These are phyloP conservation scores for Cladosporium sp. DNA, from an alignment of 2,329 filamentous ascomycete genomes.

Conservation along the genomic window DNA sequence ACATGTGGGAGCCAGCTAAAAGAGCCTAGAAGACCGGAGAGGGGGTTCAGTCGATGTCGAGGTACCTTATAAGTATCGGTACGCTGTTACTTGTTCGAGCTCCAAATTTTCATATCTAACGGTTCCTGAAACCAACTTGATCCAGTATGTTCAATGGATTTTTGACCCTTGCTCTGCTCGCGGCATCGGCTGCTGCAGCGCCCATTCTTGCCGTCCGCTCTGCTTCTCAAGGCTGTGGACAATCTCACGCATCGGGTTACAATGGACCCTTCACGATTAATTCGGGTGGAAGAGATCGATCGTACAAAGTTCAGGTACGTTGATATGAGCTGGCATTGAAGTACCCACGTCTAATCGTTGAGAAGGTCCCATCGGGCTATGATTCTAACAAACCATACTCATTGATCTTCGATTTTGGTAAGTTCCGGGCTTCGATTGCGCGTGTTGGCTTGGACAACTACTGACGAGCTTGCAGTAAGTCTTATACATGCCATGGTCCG, in stretches of 20 bases:
- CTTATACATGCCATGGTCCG: no score
- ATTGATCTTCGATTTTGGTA: slow-evolving; percentile 49
- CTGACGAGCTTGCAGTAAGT: no score
- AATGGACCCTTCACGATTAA: not conserved
- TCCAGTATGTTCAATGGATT: not conserved
- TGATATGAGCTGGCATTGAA: no score
- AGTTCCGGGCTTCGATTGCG: no score
- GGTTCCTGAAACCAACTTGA: no score
- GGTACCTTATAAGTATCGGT: no score
- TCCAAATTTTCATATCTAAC: no score
- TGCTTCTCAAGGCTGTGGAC: slow-evolving; percentile 1
- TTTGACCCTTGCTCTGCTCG: not conserved
- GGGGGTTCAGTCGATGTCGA: no score
- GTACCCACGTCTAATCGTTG: not conserved
- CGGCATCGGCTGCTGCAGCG: not conserved
- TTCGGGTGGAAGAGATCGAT: not conserved
- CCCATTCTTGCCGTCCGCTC: not conserved
- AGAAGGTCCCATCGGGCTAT: not conserved
- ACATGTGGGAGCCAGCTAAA: no score
- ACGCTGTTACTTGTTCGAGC: no score
- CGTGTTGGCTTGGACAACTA: no score
- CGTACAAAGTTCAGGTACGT: slow-evolving; percentile 3
- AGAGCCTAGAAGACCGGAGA: no score
- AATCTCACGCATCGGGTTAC: not conserved
- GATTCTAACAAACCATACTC: slow-evolving; percentile 17